Evolutionary conservation across 192 early-diverging fungal genomes (phyloP), one percentile per base, ranked within the genome.

Genomic region (Diversispora epigaea): DNA sequence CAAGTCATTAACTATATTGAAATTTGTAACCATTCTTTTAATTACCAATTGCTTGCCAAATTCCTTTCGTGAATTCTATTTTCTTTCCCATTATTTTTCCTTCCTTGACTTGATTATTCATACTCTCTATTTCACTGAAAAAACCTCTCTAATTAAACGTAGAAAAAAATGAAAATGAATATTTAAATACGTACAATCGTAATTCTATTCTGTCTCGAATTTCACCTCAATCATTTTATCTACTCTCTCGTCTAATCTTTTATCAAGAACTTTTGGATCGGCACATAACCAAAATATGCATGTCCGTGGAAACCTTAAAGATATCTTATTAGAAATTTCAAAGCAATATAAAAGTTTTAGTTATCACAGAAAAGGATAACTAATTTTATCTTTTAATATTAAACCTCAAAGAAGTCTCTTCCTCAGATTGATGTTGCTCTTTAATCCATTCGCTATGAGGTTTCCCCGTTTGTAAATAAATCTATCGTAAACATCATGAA

Each of bases 221-320:
- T 52, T 66, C 76, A 89, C 92, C 77, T 91, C 80, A 52, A 97
- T 87, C 97, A 99, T 99, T n/a, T 81, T 84, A 74, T 93, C 91
- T 3, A 97, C 92, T 12, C 97, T 89, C 14, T 81, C 79, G 76
- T 97, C 93, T 10, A 99, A 81, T 44, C 97, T 87, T 66, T 86
- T 83, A 56, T 96, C 86, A 12, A 99, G 79, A 17, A 81, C 73
- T 6, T 77, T 75, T 8, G 84, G 82, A 25, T 91, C 90, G 0
- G 95, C 89, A 78, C 95, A 93, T 3, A 96, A 82, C 97, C 97
- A 99, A 58, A 97, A 92, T 21, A 99, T 82, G 45, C 89, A 81
- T 0, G 93, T 88, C 0, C 46, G 60, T 6, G 86, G 84, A 78
- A 86, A 95, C 60, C 93, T 91, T 60, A 14, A 46, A 64, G 4